These are phyloP conservation scores for Jackrogersella minutella DNA, from an alignment of 495 filamentous ascomycete genomes.

Conservation along the genomic window DNA sequence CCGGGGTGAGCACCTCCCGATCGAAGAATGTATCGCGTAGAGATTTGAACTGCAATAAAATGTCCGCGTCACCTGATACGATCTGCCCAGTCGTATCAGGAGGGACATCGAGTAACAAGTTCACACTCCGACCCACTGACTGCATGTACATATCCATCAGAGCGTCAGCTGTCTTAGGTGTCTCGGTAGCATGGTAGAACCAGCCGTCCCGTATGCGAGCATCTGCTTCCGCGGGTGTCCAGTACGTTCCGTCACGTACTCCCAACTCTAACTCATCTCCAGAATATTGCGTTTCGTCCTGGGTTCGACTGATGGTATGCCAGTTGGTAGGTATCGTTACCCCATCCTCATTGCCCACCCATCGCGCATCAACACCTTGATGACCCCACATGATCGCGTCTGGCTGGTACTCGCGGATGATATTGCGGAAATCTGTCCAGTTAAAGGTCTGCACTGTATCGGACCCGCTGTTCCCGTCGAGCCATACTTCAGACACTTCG, in stretches of 20 bases:
- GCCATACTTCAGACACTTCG: slow-evolving; percentile 40
- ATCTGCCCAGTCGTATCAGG: slow-evolving; percentile 41
- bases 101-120: slow-evolving; percentile 41
- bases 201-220: slow-evolving; percentile 40
- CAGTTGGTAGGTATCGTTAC: slow-evolving; percentile 41
- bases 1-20: slow-evolving; percentile 24
- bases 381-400: slow-evolving; percentile 45
- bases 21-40: slow-evolving; percentile 36
- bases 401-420: slow-evolving; percentile 39
- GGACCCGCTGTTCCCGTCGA: slow-evolving; percentile 41
- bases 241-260: slow-evolving; percentile 38
- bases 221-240: slow-evolving; percentile 42
- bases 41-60: slow-evolving; percentile 30
- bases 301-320: slow-evolving; percentile 42
- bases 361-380: slow-evolving; percentile 42
- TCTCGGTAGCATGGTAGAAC: slow-evolving; percentile 42
- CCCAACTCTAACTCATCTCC: slow-evolving; percentile 35
- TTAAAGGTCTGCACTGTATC: slow-evolving; percentile 42
- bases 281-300: slow-evolving; percentile 36
- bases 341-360: slow-evolving; percentile 44
- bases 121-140: slow-evolving; percentile 41
- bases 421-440: slow-evolving; percentile 40
- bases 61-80: slow-evolving; percentile 29
- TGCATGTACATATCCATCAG: slow-evolving; percentile 42
- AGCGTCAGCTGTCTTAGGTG: slow-evolving; percentile 34